Evolutionary conservation across 129 eudicot genomes (phyloP).

Genomic region (Escallonia herrerae): DNA sequence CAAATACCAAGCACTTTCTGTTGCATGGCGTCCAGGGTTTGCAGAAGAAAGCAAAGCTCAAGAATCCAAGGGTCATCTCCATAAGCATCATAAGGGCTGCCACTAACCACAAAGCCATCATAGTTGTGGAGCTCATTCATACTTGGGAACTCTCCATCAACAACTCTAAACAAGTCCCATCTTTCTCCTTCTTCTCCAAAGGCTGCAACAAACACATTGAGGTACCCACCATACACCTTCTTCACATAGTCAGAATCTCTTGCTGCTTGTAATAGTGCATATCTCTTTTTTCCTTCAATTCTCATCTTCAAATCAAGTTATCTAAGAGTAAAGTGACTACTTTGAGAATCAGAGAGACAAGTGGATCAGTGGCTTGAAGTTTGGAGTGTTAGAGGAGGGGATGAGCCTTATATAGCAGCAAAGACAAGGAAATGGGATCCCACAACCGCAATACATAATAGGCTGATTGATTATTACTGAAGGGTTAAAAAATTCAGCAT

Average conservation of each 20-base stretch:
- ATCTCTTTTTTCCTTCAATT: constrained; percentile 36
- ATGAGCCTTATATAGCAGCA: no score
- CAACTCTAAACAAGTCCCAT: constrained; percentile 72
- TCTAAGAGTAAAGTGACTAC: no score
- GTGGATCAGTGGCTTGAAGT: no score
- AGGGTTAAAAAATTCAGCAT: no score
- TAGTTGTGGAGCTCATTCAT: constrained; percentile 37
- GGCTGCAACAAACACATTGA: constrained; percentile 58
- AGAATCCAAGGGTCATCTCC: constrained; percentile 72
- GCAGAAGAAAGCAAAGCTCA: constrained; percentile 57
- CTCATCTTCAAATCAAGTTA: constrained; percentile 17
- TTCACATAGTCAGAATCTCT: constrained; percentile 72
- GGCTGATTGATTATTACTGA: no score
- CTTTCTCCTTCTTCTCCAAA: constrained; percentile 55
- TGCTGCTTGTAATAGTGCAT: constrained; percentile 53
- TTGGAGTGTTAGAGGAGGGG: no score
- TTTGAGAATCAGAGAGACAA: no score
- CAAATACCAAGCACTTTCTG: constrained; percentile 82
- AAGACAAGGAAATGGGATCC: no score
- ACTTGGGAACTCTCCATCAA: constrained; percentile 68
- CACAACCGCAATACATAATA: no score
- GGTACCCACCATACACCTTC: constrained; percentile 68
- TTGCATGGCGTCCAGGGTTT: constrained; percentile 48
- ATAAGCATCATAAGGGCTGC: constrained; percentile 81
- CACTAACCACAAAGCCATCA: constrained; percentile 78